Base-by-base conservation (phyloP, 164 flowering plant genomes). In the Aristolochia contorta region DNA sequence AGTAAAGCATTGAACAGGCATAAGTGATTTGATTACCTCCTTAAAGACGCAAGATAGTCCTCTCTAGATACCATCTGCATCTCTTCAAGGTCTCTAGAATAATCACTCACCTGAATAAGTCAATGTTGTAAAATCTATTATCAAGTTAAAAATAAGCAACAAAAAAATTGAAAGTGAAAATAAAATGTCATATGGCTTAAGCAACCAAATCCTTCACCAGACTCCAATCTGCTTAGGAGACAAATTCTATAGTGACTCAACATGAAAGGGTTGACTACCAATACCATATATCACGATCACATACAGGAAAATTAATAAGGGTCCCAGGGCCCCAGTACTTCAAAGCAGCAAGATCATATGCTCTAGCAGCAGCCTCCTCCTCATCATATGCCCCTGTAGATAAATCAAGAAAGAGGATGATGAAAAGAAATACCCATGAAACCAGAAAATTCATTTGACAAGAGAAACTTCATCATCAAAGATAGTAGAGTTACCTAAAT, bases 261-360 rank as follows among this genome's bases (percentile, higher is more conserved):
- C 43, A 3, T 37, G 12, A 37, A 37, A 37, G 43, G 43, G 43
- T 8, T 37, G 7, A 37, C 43, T 6, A 37, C 9, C 43, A 6
- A 10, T 10, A 37, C 7, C 43, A 37, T 37, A 10, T 7, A 37
- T 37, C 21, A 5, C 19, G 54, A n/a, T 16, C 23, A 22, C 96
- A 84, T 71, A 94, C 99, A n/a, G 96, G 97, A 78, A 94, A 94
- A 66, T 94, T 94, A 57, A 91, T 94, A 64, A 94, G 95, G 19
- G 99, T 94, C 59, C 96, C 99, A 59, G 97, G 91, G 15, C 97
- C 99, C 97, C 97, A 93, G 66, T 93, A 93, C 73, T 93, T 93
- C 32, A 94, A 82, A 62, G 99, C 99, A 62, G 99, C 99, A 71
- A 94, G 96, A 75, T 94, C 99, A 74, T 94, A 94, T 53, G 99